Evolutionary conservation across 169 alveolate species (phyloP).

Genomic region (Eimeria maxima): DNA sequence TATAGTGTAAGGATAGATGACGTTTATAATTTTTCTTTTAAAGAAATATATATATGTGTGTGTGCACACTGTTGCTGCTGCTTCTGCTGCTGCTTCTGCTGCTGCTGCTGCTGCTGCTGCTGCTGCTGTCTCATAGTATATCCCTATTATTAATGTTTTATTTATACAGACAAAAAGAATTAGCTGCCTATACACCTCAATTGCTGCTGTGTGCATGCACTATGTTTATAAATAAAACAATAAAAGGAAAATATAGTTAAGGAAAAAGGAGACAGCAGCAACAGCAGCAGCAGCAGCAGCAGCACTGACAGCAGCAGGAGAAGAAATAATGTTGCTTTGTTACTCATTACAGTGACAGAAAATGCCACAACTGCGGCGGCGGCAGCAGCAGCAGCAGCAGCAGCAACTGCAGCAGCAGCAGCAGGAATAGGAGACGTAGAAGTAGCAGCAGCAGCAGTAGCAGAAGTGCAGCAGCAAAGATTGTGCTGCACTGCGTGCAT

Average conservation of each 20-base stretch:
- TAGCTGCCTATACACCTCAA: neutral
- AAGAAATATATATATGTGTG: no score
- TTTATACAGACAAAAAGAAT: neutral
- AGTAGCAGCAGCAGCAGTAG: neutral
- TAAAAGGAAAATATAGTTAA: no score
- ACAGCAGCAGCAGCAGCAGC: neutral
- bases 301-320: neutral
- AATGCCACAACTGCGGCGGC: neutral
- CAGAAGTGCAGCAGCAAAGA: no score
- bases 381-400: slow-evolving; percentile 19
- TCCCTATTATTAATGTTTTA: no score
- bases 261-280: neutral
- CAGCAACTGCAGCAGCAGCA: no score
- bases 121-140: no score
- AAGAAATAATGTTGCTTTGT: no score
- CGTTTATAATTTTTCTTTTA: no score
- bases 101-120: neutral
- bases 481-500: no score
- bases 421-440: neutral
- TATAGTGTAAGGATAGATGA: no score
- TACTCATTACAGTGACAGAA: neutral
- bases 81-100: neutral
- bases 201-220: neutral
- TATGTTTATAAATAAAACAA: no score
- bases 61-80: no score